phyloP scores from a whole-genome alignment of 176 grass and related monocot species.

The Panicum miliaceum region DNA sequence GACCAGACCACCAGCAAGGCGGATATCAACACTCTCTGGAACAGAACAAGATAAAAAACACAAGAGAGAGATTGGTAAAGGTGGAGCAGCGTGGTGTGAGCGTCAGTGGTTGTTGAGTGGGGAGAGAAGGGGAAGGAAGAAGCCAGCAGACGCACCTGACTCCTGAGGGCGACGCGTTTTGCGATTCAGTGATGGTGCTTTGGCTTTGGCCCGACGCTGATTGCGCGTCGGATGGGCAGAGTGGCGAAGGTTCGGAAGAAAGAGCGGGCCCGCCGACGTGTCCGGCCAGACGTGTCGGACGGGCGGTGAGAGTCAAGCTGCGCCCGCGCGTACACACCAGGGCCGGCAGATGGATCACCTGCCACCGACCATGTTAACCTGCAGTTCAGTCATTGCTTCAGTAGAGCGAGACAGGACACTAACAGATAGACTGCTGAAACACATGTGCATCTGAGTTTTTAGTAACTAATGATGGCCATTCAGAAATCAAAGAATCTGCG shows the following conservation, averaged over 20 bases:
- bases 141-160: constrained; percentile 38
- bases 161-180: constrained; percentile 41
- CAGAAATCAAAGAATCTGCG: not conserved
- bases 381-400: not conserved
- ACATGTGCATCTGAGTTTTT: not conserved
- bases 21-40: not conserved
- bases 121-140: not conserved
- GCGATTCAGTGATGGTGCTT: not conserved
- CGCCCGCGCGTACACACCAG: not conserved
- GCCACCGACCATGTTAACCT: constrained; percentile 22
- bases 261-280: constrained; percentile 31
- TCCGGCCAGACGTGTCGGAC: not conserved
- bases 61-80: constrained; percentile 22
- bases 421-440: not conserved
- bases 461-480: not conserved
- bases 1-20: not conserved
- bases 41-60: not conserved
- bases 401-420: not conserved
- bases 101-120: not conserved
- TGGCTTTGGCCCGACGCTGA: not conserved
- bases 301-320: not conserved
- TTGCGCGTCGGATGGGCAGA: constrained; percentile 14
- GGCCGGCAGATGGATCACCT: not conserved
- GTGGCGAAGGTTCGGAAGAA: constrained; percentile 21
- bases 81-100: not conserved